Evolutionary conservation across 345 rosid species (phyloP).

Genomic region (Laguncularia racemosa): DNA sequence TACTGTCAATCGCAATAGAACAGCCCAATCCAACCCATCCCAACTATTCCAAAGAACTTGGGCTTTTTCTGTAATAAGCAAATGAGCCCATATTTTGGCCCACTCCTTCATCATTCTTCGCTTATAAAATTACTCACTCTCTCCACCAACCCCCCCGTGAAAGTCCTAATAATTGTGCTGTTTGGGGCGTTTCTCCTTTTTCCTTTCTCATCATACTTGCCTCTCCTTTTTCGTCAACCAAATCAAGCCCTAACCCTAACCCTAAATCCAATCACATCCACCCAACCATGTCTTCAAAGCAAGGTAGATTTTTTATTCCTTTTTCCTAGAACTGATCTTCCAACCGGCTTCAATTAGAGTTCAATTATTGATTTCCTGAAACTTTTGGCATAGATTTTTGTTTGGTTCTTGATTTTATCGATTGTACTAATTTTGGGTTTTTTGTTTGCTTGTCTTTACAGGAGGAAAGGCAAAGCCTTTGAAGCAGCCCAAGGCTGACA

Average conservation of each 20-base stretch:
- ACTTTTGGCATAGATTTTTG: neutral
- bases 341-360: neutral
- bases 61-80: too few species aligned
- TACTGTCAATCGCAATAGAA: too few species aligned
- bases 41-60: too few species aligned
- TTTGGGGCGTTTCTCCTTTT: too few species aligned
- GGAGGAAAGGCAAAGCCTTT: constrained; percentile 77
- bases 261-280: neutral
- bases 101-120: too few species aligned
- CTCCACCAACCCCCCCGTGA: too few species aligned
- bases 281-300: constrained; percentile 17
- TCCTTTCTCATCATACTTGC: too few species aligned
- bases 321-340: neutral
- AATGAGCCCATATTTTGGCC: too few species aligned
- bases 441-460: neutral
- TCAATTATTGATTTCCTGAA: neutral
- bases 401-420: neutral
- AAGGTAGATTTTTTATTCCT: constrained; percentile 3
- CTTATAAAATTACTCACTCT: too few species aligned
- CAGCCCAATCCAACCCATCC: too few species aligned
- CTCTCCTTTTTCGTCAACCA: neutral
- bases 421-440: neutral
- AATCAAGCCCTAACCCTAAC: constrained; percentile 7
- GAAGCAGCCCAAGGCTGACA: constrained; percentile 63
- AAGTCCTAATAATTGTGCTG: too few species aligned